Base-by-base conservation (phyloP, 108 stramenopile genomes). In the Nannochloropsis gaditana region DNA sequence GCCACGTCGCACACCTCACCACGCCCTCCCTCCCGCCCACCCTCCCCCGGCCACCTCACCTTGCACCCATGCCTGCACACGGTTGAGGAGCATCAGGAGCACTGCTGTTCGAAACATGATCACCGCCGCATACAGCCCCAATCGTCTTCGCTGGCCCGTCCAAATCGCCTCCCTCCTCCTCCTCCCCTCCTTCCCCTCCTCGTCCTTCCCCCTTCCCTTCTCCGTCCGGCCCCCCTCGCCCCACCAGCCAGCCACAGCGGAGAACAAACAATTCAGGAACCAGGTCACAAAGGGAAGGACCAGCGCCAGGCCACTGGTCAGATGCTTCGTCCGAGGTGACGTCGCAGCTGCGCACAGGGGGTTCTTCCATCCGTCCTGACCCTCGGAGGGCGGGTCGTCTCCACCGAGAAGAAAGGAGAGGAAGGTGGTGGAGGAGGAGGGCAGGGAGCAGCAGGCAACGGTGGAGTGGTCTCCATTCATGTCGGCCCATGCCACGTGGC, bases 71-170 rank as follows among this genome's bases (percentile, higher is more conserved):
- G 80, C n/a, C 2, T 44, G 44, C 3, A 11, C 11, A 9, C 11
- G 42, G 41, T 85, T 81, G 41, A 85, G 42, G 41, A 21, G 45
- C 3, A 85, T 19, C 21, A 80, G 80, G 21, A 85, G 45, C 31
- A 44, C 44, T n/a, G 42, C 11, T 4, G 85, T 85, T 17, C 85
- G 85, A 9, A 44, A 15, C 45, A 85, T 44, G 2, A 85, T 42
- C 6, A 85, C 80, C 31, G 44, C 79, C 80, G 45, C 44, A 17
- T 85, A 85, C 45, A 85, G 45, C 80, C 41, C 44, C 42, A 85
- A 85, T 1, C 85, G 80, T 79, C 80, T 80, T 42, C 41, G 41
- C 41, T 80, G 80, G 2, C 80, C 85, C 47, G 15, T 50, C 47
- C 47, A 50, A 10, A 50, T 15, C 31, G 31, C 31, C 0, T 31